Base-by-base conservation (phyloP, 495 filamentous ascomycete genomes). In the Penicillium roqueforti region DNA sequence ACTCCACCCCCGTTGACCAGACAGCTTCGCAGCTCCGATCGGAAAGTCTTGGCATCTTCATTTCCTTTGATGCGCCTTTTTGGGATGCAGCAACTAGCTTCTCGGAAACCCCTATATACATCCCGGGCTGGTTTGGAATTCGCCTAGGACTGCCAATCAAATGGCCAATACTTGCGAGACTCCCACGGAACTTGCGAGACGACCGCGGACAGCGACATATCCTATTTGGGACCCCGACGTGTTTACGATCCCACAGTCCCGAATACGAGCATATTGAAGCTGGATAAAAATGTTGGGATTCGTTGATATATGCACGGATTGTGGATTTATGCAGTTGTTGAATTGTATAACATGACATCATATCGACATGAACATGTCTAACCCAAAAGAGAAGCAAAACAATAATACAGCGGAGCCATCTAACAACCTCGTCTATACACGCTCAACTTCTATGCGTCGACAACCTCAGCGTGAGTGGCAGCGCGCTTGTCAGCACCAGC, bases 401-500 rank as follows among this genome's bases (percentile, higher is more conserved):
- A 46, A 45, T n/a, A 37, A 38, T 7, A 32, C 19, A 25, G 46
- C 11, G 38, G 28, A 46, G n/a, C 8, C 4, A 43, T 25, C 38
- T n/a, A 40, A 11, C 3, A 11, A 50, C 1, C 3, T 19, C n/a
- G 3, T 34, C 13, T 20, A 16, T 40, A 32, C 32, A 48, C 7
- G 11, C 22, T 16, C 3, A 20, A 37, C 19, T 16, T 19, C 38
- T 55, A 37, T 28, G 46, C 25, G 3, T 59, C 45, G 18, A 53
- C 36, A 29, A 16, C 51, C 50, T 66, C 63, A 3, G 47, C 16
- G 46, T 66, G 60, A 2, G 53, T 13, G 19, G 51, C 57, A 29
- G 36, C 53, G 11, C 54, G 36, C 63, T 66, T 66, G 49, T 56
- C 55, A 29, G 48, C 44, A 25, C 29, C 22, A n/a, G 51, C 54